These are phyloP conservation scores for Musa beccarii DNA, from an alignment of 176 grass and related monocot species.

Conservation along the genomic window DNA sequence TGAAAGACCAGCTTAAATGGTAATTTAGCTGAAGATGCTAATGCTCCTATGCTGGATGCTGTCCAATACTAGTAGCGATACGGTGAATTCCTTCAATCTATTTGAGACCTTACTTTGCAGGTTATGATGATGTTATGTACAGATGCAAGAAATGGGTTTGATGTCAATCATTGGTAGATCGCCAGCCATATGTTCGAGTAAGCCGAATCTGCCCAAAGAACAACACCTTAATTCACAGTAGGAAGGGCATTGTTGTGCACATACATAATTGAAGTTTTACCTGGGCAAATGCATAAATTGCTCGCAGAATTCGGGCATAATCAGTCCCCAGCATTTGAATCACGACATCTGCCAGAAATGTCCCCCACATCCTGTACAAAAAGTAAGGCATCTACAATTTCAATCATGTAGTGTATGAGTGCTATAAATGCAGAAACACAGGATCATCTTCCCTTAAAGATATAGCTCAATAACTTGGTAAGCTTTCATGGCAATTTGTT, in stretches of 20 bases:
- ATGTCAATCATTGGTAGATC: background rate
- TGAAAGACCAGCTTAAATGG: background rate
- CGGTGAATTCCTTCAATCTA: slow-evolving; percentile 6
- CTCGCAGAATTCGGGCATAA: slow-evolving; percentile 86
- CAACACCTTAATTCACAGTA: background rate
- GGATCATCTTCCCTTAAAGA: background rate
- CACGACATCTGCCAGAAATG: slow-evolving; percentile 87
- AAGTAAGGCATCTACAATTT: background rate
- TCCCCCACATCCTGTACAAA: slow-evolving; percentile 84
- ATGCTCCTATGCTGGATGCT: slow-evolving; percentile 7
- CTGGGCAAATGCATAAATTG: slow-evolving; percentile 89
- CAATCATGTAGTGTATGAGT: background rate
- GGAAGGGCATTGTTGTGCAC: background rate
- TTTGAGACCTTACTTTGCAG: background rate
- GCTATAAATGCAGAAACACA: background rate
- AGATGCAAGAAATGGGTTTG: background rate
- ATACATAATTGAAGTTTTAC: slow-evolving; percentile 26
- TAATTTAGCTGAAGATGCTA: background rate
- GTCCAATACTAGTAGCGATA: background rate
- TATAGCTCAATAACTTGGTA: too few species aligned
- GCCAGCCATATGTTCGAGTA: slow-evolving; percentile 11
- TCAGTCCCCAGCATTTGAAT: slow-evolving; percentile 97
- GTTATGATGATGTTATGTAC: background rate
- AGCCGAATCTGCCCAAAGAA: slow-evolving; percentile 2
- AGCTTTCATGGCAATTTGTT: too few species aligned